Base-by-base conservation (phyloP, 2,329 filamentous ascomycete genomes). In the Nannizziopsis barbatae region DNA sequence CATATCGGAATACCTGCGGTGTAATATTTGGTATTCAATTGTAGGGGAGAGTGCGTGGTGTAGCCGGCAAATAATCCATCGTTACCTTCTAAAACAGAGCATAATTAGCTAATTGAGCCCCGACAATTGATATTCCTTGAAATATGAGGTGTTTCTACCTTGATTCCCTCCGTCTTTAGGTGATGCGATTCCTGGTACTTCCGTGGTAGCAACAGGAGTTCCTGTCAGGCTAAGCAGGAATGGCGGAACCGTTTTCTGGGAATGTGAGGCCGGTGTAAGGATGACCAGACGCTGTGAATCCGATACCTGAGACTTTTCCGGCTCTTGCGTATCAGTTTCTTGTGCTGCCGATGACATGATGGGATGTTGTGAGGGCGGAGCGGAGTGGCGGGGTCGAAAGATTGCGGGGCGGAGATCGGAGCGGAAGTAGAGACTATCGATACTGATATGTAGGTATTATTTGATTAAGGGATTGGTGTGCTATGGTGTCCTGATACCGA, bases 21-120 rank as follows among this genome's bases (percentile, higher is more conserved):
- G 52, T 71, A 72, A 55, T 72, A 72, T 54, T 65, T 67, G 37
- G 67, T 72, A 41, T 57, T 41, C 41, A 72, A 55, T 5, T 50
- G 57, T 27, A 72, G 58, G 5, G 69, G 68, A 1, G 65, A 57
- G 51, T 72, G 69, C 0, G 66, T 67, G 8, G 69, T 71, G 52
- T 72, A 72, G 14, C 70, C 70, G 9, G 69, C 66, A 54, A 71
- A 71, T 3, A 57, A 36, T 32, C 40, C 8, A 30, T 14, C 39
- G 39, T 12, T 42, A n/a, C 39, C 9, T 18, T 17, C 14, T 27
- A 27, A 27, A 7, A 4, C 22, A 27, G 22, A 7, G 7, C n/a
- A 27, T 27, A 27, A 7, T 27, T 7, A 27, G 22, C 7, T 3
- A 27, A 27, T 27, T 27, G 7, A 27, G 22, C 22, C 7, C 3